A percentile compares a stretch with the other conserved stretches of the same genome.
Evolutionary conservation across 139 green algal species (phyloP).

Genomic region (Coelastrella sp.): DNA sequence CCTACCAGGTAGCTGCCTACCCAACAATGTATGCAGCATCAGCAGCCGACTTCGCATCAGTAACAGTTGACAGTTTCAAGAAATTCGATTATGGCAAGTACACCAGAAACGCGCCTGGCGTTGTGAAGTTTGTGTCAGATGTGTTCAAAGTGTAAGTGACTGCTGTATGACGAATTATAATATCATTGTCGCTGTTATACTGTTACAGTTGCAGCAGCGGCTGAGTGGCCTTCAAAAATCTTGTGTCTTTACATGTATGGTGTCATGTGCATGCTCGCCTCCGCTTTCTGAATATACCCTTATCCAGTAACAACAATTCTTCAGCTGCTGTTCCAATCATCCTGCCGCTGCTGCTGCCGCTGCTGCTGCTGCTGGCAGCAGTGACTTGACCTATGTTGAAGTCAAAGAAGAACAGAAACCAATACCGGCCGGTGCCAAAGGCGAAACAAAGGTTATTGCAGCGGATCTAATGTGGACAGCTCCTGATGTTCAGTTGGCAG

Average conservation of each 20-base stretch:
- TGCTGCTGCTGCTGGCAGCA: too few relatives aligned
- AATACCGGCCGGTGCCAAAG: background rate
- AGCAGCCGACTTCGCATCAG: slow-evolving; percentile 1
- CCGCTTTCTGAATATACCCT: slow-evolving; percentile 55
- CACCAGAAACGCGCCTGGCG: slow-evolving; percentile 1
- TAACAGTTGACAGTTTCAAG: background rate
- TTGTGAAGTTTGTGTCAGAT: slow-evolving; percentile 15
- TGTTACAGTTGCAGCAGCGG: background rate
- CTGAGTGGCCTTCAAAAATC: too few relatives aligned
- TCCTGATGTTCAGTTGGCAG: slow-evolving; percentile 68
- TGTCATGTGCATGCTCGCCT: slow-evolving; percentile 60
- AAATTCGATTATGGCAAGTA: slow-evolving; percentile 52
- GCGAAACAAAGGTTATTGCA: background rate
- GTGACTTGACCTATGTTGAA: background rate
- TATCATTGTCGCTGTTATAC: background rate
- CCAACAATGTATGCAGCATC: slow-evolving; percentile 53
- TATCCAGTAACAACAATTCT: background rate
- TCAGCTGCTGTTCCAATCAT: background rate
- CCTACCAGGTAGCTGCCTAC: slow-evolving; percentile 53
- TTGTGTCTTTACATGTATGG: too few relatives aligned
- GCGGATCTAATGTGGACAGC: slow-evolving; percentile 41
- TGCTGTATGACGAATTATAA: too few relatives aligned
- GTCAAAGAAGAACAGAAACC: background rate
- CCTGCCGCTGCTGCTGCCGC: background rate
- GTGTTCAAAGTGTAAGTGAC: background rate